Conservation (phyloP, 495 filamentous ascomycete species). For the Aspergillus olivimuriae region DNA sequence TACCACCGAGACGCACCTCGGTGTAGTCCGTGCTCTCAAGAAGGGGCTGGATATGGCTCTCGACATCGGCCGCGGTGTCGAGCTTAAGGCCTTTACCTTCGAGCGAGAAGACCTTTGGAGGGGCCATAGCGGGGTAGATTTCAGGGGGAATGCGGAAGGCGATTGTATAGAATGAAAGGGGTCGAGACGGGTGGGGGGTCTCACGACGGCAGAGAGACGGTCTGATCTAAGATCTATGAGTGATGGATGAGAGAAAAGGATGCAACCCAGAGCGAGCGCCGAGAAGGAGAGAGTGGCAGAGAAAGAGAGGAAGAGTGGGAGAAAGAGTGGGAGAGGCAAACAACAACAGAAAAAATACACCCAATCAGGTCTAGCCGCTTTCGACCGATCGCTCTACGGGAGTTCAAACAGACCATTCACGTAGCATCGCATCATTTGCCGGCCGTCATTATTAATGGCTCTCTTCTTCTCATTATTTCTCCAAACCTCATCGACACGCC, state of each 20-base stretch:
- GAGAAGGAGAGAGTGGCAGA: background rate
- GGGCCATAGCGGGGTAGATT: conserved; percentile 45
- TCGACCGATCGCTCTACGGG: conserved; percentile 16
- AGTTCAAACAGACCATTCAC: conserved; percentile 9
- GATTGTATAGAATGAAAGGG: too few relatives aligned
- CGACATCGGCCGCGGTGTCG: conserved; percentile 76
- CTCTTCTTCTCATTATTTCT: conserved; percentile 1
- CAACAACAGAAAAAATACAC: background rate
- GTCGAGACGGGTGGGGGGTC: too few relatives aligned
- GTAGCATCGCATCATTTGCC: conserved; percentile 6
- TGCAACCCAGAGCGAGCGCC: background rate
- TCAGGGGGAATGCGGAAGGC: conserved; percentile 13
- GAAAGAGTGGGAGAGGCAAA: background rate
- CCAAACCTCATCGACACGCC: too few relatives aligned
- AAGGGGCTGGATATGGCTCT: conserved; percentile 73
- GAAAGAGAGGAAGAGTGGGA: too few relatives aligned
- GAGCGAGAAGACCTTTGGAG: conserved; percentile 76
- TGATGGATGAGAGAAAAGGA: background rate
- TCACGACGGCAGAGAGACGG: background rate
- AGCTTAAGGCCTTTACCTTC: conserved; percentile 88
- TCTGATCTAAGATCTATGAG: background rate
- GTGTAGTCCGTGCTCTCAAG: conserved; percentile 67
- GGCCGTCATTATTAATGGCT: background rate
- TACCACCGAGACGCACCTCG: conserved; percentile 77
- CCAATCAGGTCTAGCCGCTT: background rate